These are phyloP conservation scores for Corynascus novoguineensis DNA, from an alignment of 495 filamentous ascomycete species.

Conservation along the genomic window DNA sequence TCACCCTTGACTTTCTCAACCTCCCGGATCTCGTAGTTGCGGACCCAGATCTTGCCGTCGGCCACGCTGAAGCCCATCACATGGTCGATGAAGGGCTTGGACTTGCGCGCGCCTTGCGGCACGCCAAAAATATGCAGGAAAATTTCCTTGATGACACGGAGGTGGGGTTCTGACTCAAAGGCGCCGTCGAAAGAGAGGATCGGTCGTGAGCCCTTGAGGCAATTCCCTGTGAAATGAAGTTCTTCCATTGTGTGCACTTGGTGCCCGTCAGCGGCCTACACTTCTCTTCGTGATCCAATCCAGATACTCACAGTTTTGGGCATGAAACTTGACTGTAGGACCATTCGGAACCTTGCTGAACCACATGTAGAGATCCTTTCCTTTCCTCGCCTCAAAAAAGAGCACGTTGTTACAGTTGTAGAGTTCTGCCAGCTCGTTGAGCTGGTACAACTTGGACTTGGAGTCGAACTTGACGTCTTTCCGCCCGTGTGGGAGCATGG, in stretches of 20 bases:
- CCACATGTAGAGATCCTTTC: conserved; percentile 91
- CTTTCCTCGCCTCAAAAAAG: conserved; percentile 95
- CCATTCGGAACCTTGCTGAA: conserved; percentile 91
- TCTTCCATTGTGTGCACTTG: conserved; percentile 90
- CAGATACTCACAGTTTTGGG: conserved; percentile 53
- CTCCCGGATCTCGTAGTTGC: conserved; percentile 89
- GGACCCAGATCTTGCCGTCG: conserved; percentile 94
- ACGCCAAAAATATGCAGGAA: conserved; percentile 91
- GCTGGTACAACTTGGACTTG: conserved; percentile 85
- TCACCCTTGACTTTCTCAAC: conserved; percentile 56
- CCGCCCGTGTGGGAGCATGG: conserved; percentile 82
- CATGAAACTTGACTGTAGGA: conserved; percentile 80
- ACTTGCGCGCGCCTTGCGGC: conserved; percentile 76
- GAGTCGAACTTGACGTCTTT: conserved; percentile 97
- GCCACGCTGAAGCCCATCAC: conserved; percentile 89
- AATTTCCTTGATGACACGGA: conserved; percentile 75
- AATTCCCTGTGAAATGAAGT: conserved; percentile 94
- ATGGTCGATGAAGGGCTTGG: conserved; percentile 94
- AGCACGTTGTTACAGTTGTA: conserved; percentile 99
- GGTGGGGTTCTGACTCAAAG: conserved; percentile 71
- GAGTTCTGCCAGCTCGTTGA: conserved; percentile 94
- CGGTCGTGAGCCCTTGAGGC: conserved; percentile 91
- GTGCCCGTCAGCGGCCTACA: conserved; percentile 1
- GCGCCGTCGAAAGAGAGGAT: conserved; percentile 83
- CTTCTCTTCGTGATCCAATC: too few relatives aligned